These are phyloP conservation scores for Verticillium klebahnii DNA, from an alignment of 2,329 filamentous ascomycete species.

Conservation along the genomic window DNA sequence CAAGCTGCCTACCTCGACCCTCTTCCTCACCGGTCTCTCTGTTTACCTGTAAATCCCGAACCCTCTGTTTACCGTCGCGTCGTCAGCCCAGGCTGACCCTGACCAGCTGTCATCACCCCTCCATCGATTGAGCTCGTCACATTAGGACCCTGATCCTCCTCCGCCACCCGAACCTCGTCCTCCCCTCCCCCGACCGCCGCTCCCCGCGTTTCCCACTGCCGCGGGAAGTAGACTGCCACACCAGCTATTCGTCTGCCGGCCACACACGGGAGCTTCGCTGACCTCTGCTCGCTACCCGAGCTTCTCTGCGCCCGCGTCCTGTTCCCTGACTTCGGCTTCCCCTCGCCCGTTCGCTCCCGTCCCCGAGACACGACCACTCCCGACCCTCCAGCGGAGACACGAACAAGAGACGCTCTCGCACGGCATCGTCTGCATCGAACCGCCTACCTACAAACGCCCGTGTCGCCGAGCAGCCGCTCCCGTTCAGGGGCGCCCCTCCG, in stretches of 20 bases:
- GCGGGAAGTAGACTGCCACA: neutral
- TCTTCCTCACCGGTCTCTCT: neutral
- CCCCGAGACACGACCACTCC: neutral
- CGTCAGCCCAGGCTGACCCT: neutral
- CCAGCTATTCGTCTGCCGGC: neutral
- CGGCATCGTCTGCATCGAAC: neutral
- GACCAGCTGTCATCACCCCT: neutral
- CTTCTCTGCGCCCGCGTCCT: neutral
- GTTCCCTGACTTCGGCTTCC: neutral
- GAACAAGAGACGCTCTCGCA: neutral
- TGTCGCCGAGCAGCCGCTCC: neutral
- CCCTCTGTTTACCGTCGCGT: neutral
- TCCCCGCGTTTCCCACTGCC: neutral
- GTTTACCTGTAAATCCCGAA: neutral
- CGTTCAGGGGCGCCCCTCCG: neutral
- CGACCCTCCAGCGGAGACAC: neutral
- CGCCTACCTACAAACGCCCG: neutral
- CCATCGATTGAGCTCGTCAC: neutral
- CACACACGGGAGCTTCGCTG: neutral
- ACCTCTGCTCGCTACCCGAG: neutral
- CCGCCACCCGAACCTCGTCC: neutral
- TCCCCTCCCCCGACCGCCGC: neutral
- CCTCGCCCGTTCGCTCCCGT: neutral
- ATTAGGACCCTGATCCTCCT: neutral
- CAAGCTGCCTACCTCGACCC: neutral